Conservation (phyloP, 108 stramenopile genomes). For the Cyclotella baltica region DNA sequence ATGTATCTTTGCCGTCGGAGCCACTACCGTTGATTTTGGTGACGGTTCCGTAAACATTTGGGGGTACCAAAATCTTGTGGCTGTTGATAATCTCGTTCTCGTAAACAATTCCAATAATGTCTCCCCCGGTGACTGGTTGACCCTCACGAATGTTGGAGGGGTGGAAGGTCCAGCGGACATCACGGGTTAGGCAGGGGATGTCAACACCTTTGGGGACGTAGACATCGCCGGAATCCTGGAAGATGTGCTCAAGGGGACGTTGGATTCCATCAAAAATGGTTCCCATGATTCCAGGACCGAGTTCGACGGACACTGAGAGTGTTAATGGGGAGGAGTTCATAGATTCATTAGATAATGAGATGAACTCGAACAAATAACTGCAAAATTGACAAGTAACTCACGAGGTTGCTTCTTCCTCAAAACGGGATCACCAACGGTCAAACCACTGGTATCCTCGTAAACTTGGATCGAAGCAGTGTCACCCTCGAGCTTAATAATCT, state of each 20-base stretch:
- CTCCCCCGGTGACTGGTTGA: slow-evolving; percentile 92
- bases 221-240: slow-evolving; percentile 84
- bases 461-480: slow-evolving; percentile 99
- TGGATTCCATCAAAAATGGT: slow-evolving; percentile 99
- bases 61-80: slow-evolving; percentile 99
- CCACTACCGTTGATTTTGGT: slow-evolving; percentile 95
- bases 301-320: slow-evolving; percentile 97
- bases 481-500: slow-evolving; percentile 99
- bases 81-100: slow-evolving; percentile 98
- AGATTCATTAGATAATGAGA: too few relatives aligned
- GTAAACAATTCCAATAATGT: slow-evolving; percentile 95
- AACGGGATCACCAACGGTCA: slow-evolving; percentile 98
- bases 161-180: slow-evolving; percentile 93
- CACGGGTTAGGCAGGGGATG: slow-evolving; percentile 91
- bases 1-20: slow-evolving; percentile 94
- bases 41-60: slow-evolving; percentile 97
- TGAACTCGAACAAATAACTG: too few relatives aligned
- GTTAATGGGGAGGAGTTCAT: too few relatives aligned
- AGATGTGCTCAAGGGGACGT: slow-evolving; percentile 97
- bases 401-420: slow-evolving; percentile 95
- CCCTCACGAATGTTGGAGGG: slow-evolving; percentile 94
- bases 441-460: slow-evolving; percentile 98
- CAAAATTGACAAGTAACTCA: too few relatives aligned
- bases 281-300: slow-evolving; percentile 99
- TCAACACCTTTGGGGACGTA: slow-evolving; percentile 99